Evolutionary conservation across 2,329 filamentous ascomycete species (phyloP).

Genomic region (Setomelanomma holmii): DNA sequence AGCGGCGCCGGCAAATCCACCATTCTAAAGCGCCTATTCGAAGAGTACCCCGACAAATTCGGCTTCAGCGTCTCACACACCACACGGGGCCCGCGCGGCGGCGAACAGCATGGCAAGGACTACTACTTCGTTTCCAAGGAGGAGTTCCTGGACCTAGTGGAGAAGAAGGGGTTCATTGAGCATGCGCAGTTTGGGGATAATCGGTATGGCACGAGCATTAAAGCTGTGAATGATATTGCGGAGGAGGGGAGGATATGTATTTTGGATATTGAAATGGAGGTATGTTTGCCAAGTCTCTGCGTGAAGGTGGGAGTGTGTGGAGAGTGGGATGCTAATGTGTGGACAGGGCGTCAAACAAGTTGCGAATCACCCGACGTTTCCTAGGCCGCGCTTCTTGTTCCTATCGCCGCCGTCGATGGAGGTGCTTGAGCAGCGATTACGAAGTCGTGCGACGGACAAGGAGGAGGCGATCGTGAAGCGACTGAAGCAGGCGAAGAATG

Average conservation of each 20-base stretch:
- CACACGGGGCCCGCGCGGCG: conserved; percentile 76
- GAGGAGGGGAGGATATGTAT: conserved; percentile 77
- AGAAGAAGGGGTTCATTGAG: conserved; percentile 77
- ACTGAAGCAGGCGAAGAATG: conserved; percentile 56
- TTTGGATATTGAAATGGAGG: conserved; percentile 97
- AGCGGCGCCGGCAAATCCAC: conserved; percentile 84
- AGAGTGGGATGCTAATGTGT: conserved; percentile 2
- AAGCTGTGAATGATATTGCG: conserved; percentile 77
- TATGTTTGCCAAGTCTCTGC: conserved; percentile 38
- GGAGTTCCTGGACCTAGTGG: conserved; percentile 61
- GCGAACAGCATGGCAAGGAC: conserved; percentile 77
- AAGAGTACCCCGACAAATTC: conserved; percentile 70
- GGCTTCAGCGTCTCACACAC: conserved; percentile 72
- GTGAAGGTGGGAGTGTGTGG: background rate
- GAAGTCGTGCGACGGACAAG: conserved; percentile 52
- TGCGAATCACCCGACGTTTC: conserved; percentile 71
- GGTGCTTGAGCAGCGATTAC: conserved; percentile 69
- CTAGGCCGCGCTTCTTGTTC: conserved; percentile 79
- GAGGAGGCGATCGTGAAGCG: conserved; percentile 58
- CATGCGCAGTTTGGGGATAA: conserved; percentile 86
- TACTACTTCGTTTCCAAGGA: conserved; percentile 73
- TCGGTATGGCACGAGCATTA: conserved; percentile 83
- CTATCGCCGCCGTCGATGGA: conserved; percentile 79
- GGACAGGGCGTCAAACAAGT: conserved; percentile 87
- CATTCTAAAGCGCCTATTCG: conserved; percentile 75